Conservation (phyloP, 176 grass and related monocot species). For the Tillandsia fasciculata region DNA sequence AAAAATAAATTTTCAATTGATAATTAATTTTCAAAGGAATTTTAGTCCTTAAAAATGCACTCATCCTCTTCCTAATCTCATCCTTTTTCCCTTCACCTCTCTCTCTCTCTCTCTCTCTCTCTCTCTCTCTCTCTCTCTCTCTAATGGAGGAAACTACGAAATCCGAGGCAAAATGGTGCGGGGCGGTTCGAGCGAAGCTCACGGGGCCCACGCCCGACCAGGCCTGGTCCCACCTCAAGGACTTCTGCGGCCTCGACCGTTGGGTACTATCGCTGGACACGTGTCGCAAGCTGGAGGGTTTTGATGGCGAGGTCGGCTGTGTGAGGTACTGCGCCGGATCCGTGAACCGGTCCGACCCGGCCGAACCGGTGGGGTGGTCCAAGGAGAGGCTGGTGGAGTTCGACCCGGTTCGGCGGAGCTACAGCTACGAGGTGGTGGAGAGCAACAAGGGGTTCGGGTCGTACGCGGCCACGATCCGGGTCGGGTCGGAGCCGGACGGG, state of each 20-base stretch:
- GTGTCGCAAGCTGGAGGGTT: slow-evolving; percentile 41
- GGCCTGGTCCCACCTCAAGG: slow-evolving; percentile 50
- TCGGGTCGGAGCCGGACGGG: slow-evolving; percentile 29
- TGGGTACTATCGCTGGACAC: slow-evolving; percentile 42
- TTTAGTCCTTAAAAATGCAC: too few species aligned
- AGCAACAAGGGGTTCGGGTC: slow-evolving; percentile 72
- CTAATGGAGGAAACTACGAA: neutral
- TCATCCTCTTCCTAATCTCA: neutral
- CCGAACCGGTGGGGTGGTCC: slow-evolving; percentile 38
- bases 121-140: too few species aligned
- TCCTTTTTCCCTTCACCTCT: slow-evolving; percentile 3
- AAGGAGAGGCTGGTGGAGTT: slow-evolving; percentile 49
- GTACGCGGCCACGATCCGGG: slow-evolving; percentile 46
- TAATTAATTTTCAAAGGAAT: neutral
- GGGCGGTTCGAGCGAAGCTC: slow-evolving; percentile 35
- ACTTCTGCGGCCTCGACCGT: slow-evolving; percentile 52
- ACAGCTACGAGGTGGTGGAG: slow-evolving; percentile 66
- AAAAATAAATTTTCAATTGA: neutral
- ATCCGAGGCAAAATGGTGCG: slow-evolving; percentile 26
- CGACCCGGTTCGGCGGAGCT: slow-evolving; percentile 26
- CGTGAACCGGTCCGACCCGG: slow-evolving; percentile 32
- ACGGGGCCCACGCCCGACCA: slow-evolving; percentile 29
- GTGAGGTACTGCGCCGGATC: slow-evolving; percentile 61
- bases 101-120: slow-evolving; percentile 15
- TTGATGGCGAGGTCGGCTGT: slow-evolving; percentile 40